phyloP scores from a whole-genome alignment of 2,329 filamentous ascomycete species.

The Amphichorda felina region DNA sequence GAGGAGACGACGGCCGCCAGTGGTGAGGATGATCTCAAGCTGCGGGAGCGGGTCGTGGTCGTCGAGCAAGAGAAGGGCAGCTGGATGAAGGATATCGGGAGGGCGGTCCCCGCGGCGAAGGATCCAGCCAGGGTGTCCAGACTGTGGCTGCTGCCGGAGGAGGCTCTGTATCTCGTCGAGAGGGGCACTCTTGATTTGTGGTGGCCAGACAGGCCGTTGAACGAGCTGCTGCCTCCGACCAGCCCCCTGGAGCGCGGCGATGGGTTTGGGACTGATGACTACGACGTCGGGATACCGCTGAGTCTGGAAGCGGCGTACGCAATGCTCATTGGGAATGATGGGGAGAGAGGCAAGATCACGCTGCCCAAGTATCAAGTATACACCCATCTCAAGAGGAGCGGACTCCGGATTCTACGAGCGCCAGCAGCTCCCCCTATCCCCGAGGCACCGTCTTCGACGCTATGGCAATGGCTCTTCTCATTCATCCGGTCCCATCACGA shows the following conservation, averaged over 20 bases:
- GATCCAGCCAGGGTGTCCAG: conserved; percentile 45
- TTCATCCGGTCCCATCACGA: conserved; percentile 22
- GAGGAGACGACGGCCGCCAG: conserved; percentile 10
- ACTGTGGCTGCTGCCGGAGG: conserved; percentile 82
- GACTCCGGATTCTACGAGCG: conserved; percentile 71
- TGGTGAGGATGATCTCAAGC: conserved; percentile 14
- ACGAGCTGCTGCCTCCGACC: conserved; percentile 30
- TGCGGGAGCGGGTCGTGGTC: conserved; percentile 45
- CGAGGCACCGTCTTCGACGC: conserved; percentile 7
- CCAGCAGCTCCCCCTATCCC: conserved; percentile 18
- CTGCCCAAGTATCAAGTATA: conserved; percentile 85
- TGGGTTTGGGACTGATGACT: conserved; percentile 23
- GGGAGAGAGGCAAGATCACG: conserved; percentile 44
- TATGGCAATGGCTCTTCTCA: conserved; percentile 44
- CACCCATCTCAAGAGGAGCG: conserved; percentile 67
- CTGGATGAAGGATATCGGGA: conserved; percentile 68
- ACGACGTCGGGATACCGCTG: conserved; percentile 64
- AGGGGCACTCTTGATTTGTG: conserved; percentile 77
- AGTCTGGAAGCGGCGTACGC: conserved; percentile 87
- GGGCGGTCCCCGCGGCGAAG: conserved; percentile 42
- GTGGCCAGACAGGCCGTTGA: conserved; percentile 55
- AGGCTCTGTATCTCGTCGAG: conserved; percentile 82
- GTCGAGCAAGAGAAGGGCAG: conserved; percentile 62
- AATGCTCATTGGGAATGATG: conserved; percentile 63
- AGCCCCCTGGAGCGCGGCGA: conserved; percentile 10